phyloP scores from a whole-genome alignment of 257 asterid genomes.

The Agastache rugosa region DNA sequence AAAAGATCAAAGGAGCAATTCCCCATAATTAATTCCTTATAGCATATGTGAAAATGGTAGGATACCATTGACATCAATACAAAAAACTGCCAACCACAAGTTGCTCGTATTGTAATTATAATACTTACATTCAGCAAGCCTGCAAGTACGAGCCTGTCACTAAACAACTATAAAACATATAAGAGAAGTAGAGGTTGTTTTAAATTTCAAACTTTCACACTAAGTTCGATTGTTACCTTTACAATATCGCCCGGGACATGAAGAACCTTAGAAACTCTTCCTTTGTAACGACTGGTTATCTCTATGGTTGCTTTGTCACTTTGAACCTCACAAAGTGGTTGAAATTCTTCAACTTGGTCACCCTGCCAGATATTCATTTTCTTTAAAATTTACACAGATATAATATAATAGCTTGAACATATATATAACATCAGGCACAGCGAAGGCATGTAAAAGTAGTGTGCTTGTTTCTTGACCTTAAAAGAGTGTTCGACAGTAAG shows the following conservation, averaged over 20 bases:
- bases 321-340: slow-evolving; percentile 98
- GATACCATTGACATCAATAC: slow-evolving; percentile 11
- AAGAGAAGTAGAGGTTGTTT: not conserved
- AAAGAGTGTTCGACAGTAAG: too few relatives aligned
- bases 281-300: slow-evolving; percentile 94
- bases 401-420: slow-evolving; percentile 9
- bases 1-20: slow-evolving; percentile 1
- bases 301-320: slow-evolving; percentile 98
- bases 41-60: not conserved
- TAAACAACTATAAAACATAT: too few relatives aligned
- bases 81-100: slow-evolving; percentile 16
- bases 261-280: slow-evolving; percentile 68
- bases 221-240: slow-evolving; percentile 56
- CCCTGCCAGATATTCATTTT: slow-evolving; percentile 59
- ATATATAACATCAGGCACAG: not conserved
- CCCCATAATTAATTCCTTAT: slow-evolving; percentile 1
- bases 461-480: too few relatives aligned
- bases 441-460: not conserved
- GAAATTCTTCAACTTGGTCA: slow-evolving; percentile 89
- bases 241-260: slow-evolving; percentile 87
- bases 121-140: not conserved
- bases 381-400: not conserved
- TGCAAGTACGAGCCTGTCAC: too few relatives aligned
- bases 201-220: not conserved
- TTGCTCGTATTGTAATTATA: slow-evolving; percentile 4